Conservation (phyloP, 352 stramenopile species). For the Pythium coloratum region DNA sequence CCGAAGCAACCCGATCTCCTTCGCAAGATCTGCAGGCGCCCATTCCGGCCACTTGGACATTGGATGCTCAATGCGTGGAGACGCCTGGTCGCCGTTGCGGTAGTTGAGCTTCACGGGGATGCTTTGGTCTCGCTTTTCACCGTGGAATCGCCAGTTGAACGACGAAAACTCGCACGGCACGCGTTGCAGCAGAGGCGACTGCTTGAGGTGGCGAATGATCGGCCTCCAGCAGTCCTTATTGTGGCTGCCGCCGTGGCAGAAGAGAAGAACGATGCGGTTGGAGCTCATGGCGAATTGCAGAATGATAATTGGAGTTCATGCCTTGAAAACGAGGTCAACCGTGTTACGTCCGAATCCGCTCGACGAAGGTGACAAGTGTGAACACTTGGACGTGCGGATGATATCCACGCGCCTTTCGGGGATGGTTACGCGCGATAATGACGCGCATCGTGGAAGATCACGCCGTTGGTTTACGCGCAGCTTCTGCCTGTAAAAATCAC, state of each 20-base stretch:
- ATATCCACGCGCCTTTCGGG: too few relatives aligned
- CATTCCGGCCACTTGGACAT: conserved; percentile 16
- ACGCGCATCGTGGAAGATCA: too few relatives aligned
- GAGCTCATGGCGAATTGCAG: background rate
- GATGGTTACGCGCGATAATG: too few relatives aligned
- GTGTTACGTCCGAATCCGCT: too few relatives aligned
- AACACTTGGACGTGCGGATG: too few relatives aligned
- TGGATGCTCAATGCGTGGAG: conserved; percentile 34
- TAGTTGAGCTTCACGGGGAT: conserved; percentile 19
- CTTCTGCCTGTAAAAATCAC: too few relatives aligned
- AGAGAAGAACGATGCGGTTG: conserved; percentile 33
- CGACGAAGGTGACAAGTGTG: too few relatives aligned
- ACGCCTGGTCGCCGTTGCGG: conserved; percentile 17
- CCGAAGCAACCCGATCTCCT: conserved; percentile 15
- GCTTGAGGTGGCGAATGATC: conserved; percentile 35
- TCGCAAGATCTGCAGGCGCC: conserved; percentile 10
- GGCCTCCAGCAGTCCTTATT: conserved; percentile 47
- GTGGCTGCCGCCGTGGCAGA: conserved; percentile 44
- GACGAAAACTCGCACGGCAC: conserved; percentile 27
- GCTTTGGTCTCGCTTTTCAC: conserved; percentile 32
- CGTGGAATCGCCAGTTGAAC: conserved; percentile 47
- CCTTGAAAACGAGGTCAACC: too few relatives aligned
- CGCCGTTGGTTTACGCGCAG: too few relatives aligned
- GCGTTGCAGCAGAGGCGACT: conserved; percentile 27
- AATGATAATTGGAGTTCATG: background rate